A percentile compares a stretch with the other conserved stretches of the same genome.
phyloP scores from a whole-genome alignment of 805 yeast species.

The Ogataea nonfermentans region DNA sequence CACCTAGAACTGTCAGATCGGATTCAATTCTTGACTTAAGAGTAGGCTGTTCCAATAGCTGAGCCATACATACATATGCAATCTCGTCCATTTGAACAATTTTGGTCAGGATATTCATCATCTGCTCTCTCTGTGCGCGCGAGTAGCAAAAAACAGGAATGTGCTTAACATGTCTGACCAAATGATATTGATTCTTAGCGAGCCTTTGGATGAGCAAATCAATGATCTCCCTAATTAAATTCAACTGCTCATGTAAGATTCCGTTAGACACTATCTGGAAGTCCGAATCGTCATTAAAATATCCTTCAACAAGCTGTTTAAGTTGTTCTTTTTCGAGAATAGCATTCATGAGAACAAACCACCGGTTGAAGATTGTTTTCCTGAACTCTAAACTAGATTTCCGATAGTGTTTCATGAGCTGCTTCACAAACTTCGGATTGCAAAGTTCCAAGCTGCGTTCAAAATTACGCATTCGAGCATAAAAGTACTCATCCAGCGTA shows the following conservation, averaged over 20 bases:
- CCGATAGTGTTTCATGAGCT: slow-evolving; percentile 29
- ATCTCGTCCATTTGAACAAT: neutral
- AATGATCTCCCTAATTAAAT: slow-evolving; percentile 32
- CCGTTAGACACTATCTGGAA: slow-evolving; percentile 34
- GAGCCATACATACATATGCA: slow-evolving; percentile 27
- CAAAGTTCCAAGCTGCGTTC: slow-evolving; percentile 32
- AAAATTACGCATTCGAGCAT: slow-evolving; percentile 43
- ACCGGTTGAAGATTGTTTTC: slow-evolving; percentile 42
- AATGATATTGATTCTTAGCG: neutral
- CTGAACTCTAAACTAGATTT: slow-evolving; percentile 17
- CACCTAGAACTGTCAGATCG: slow-evolving; percentile 12
- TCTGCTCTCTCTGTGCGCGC: slow-evolving; percentile 36
- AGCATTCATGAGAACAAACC: slow-evolving; percentile 50
- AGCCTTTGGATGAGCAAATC: slow-evolving; percentile 4
- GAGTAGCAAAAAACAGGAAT: slow-evolving; percentile 52
- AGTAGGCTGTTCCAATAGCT: slow-evolving; percentile 50
- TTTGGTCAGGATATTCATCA: slow-evolving; percentile 23
- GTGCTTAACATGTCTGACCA: slow-evolving; percentile 12
- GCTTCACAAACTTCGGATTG: slow-evolving; percentile 10
- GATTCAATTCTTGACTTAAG: slow-evolving; percentile 51
- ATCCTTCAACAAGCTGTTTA: slow-evolving; percentile 25
- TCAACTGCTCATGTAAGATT: slow-evolving; percentile 48
- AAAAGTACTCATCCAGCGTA: slow-evolving; percentile 18
- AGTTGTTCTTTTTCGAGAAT: slow-evolving; percentile 34
- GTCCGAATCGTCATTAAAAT: slow-evolving; percentile 29